Percentiles rank a stretch among this genome's conserved stretches.
These are phyloP conservation scores for Orbilia oligospora DNA, from an alignment of 2,329 filamentous ascomycete genomes.

Conservation along the genomic window DNA sequence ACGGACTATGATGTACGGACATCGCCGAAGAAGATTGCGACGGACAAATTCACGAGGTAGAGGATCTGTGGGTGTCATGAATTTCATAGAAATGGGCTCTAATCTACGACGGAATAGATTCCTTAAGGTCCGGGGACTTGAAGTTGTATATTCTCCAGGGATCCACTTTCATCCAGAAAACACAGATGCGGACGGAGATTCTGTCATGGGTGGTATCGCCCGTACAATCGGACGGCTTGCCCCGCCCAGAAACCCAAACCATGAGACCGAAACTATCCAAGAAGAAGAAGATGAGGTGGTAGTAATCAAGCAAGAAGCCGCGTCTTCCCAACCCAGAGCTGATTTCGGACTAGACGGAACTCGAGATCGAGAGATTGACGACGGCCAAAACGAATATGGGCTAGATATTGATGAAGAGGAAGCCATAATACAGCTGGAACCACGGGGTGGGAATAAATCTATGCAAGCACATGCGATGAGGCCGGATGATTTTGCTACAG, in stretches of 20 bases:
- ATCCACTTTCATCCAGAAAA: conserved; percentile 39
- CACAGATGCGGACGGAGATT: conserved; percentile 40
- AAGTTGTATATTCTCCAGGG: conserved; percentile 44
- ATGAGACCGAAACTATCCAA: neutral
- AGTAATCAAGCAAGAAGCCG: conserved; percentile 60
- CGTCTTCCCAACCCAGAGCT: conserved; percentile 52
- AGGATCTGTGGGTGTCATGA: neutral
- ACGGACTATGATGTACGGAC: conserved; percentile 54
- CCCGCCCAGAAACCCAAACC: neutral
- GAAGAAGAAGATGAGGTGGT: conserved; percentile 49
- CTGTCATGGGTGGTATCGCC: conserved; percentile 14
- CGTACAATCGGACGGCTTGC: conserved; percentile 1
- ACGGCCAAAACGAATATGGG: conserved; percentile 34
- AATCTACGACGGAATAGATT: conserved; percentile 23
- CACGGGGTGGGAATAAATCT: neutral
- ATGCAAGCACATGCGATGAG: conserved; percentile 1
- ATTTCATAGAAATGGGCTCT: neutral
- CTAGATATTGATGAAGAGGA: conserved; percentile 49
- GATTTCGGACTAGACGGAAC: conserved; percentile 58
- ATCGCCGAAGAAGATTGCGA: conserved; percentile 38
- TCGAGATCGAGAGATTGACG: conserved; percentile 53
- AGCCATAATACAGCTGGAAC: conserved; percentile 17
- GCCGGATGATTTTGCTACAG: conserved; percentile 44
- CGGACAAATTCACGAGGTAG: conserved; percentile 47
- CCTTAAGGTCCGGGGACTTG: conserved; percentile 48